Base-by-base conservation (phyloP, 495 filamentous ascomycete genomes). In the Letharia columbiana region DNA sequence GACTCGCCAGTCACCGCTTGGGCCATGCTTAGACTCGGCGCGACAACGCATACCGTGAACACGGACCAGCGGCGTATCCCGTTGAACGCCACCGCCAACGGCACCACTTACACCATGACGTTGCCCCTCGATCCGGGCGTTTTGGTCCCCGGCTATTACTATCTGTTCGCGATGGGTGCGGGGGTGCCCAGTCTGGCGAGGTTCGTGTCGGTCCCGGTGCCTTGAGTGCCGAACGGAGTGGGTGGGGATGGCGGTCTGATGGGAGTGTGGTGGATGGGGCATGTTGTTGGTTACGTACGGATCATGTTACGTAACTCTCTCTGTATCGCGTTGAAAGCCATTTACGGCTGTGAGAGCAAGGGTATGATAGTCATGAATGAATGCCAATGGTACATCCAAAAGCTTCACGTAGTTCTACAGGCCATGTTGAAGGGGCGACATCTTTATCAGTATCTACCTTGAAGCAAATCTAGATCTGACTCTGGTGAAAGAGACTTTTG, bases 31-130 rank as follows among this genome's bases (percentile, higher is more conserved):
- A 73, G 84, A 33, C 72, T 78, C 33, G 77, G 82, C 33, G 77
- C 75, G 3, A 73, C 74, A 11, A 84, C 84, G 17, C 84, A 87
- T 65, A 81, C 82, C 2, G 78, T 87, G 56, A 81, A 87, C 68
- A 86, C 82, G 1, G 84, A 85, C 67, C 84, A 87, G 71, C 74
- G 84, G 13, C 79, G 83, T 4, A 75, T 86, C 54, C 73, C 76
- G 2, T 73, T 84, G 2, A 68, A 66, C 11, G 62, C 68, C 31
- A 70, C 64, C 11, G 44, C 66, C 2, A 50, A 41, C 23, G 71
- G 69, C 61, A 39, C 42, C 35, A 66, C 63, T 3, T 75, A 73
- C 61, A 76, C 69, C 0, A 61, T 80, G 37, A 67, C 61, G 2
- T 65, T 84, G 10, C 82, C 82, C 0, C 63, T 64, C 41, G 83